Conservation (phyloP, 805 yeast genomes). For the Ogataea siamensis region DNA sequence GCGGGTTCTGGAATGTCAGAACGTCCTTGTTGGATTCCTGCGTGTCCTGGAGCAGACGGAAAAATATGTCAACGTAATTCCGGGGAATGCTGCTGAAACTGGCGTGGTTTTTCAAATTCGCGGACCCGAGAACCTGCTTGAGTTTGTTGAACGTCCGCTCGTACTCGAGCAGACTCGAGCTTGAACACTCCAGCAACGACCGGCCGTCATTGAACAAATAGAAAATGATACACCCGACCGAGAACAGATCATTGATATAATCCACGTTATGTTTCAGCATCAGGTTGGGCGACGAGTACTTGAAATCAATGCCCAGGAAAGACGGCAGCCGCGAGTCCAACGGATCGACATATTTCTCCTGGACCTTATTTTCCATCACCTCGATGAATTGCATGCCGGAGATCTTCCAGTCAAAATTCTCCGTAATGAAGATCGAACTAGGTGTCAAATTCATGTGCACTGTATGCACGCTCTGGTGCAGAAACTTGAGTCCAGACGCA, state of each 20-base stretch:
- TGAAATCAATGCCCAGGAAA: constrained; percentile 66
- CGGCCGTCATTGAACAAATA: constrained; percentile 55
- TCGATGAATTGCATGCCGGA: constrained; percentile 68
- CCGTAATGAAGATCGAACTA: constrained; percentile 68
- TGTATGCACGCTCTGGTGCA: constrained; percentile 72
- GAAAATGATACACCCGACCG: constrained; percentile 75
- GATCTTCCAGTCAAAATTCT: constrained; percentile 91
- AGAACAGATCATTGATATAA: constrained; percentile 76
- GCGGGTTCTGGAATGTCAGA: constrained; percentile 24
- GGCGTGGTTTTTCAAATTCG: constrained; percentile 44
- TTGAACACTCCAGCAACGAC: constrained; percentile 43
- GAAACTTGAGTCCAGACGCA: constrained; percentile 73
- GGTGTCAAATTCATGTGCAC: constrained; percentile 83
- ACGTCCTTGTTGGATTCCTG: constrained; percentile 34
- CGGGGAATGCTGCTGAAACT: constrained; percentile 60
- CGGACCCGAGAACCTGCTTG: constrained; percentile 33
- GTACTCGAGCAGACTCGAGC: constrained; percentile 47
- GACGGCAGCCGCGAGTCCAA: constrained; percentile 73
- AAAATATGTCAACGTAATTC: constrained; percentile 47
- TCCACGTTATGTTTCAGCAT: constrained; percentile 62
- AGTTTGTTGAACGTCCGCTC: constrained; percentile 50
- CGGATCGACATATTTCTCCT: constrained; percentile 66
- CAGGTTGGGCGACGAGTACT: constrained; percentile 84
- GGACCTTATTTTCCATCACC: constrained; percentile 40
- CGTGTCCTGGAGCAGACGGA: constrained; percentile 51